Evolutionary conservation across 192 early-diverging fungal genomes (phyloP).

Genomic region (Spizellomyces punctatus): DNA sequence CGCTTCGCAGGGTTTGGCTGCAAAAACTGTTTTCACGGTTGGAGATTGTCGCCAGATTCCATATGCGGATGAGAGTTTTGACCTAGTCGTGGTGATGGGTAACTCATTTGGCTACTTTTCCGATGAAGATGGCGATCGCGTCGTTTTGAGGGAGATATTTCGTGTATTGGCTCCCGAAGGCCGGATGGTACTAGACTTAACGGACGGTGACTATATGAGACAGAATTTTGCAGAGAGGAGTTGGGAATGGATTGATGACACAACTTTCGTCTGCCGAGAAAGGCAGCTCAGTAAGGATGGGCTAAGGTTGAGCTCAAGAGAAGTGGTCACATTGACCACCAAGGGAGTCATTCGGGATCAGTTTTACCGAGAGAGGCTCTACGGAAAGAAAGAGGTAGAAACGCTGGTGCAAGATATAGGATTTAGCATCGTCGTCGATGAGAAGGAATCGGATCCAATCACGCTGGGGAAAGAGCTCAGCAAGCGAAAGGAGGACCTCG

Average conservation of each 20-base stretch:
- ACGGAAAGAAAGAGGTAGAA: conserved; percentile 47
- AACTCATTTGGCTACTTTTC: conserved; percentile 72
- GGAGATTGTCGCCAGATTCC: conserved; percentile 65
- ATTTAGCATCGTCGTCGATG: conserved; percentile 21
- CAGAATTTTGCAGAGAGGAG: conserved; percentile 53
- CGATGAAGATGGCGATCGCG: conserved; percentile 50
- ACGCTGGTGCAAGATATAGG: conserved; percentile 38
- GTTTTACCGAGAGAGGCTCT: conserved; percentile 67
- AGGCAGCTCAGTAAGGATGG: conserved; percentile 56
- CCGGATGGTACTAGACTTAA: conserved; percentile 56
- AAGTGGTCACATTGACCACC: conserved; percentile 52
- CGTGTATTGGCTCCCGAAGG: conserved; percentile 59
- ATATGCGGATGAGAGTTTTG: conserved; percentile 49
- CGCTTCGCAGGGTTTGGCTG: conserved; percentile 16
- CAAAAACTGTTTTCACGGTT: conserved; percentile 52
- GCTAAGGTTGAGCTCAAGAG: conserved; percentile 54
- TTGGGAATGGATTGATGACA: conserved; percentile 72
- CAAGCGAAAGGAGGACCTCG: conserved; percentile 64
- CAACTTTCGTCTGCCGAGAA: conserved; percentile 67
- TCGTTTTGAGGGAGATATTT: conserved; percentile 51
- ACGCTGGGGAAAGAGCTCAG: conserved; percentile 54
- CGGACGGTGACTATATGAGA: conserved; percentile 63
- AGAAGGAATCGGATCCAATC: conserved; percentile 15
- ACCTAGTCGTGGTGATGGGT: conserved; percentile 62
- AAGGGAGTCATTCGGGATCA: conserved; percentile 67